These are phyloP conservation scores for Sextonia rubra DNA, from an alignment of 164 flowering plant genomes.

Conservation along the genomic window DNA sequence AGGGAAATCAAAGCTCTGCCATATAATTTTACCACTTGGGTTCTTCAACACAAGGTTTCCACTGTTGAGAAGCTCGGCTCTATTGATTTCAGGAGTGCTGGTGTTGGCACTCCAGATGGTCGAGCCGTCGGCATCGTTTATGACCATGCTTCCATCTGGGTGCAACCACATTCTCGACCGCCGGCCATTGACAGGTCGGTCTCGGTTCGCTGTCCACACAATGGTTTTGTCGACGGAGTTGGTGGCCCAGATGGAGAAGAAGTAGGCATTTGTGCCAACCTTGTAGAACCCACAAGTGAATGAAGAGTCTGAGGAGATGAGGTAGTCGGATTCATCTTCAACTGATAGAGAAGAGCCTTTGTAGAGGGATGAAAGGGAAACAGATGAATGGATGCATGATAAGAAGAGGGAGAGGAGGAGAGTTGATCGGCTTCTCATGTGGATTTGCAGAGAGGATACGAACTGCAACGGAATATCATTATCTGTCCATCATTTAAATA, in stretches of 20 bases:
- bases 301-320: too few species aligned
- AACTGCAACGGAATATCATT: too few species aligned
- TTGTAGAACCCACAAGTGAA: too few species aligned
- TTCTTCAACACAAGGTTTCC: conserved; percentile 15
- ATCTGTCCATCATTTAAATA: too few species aligned
- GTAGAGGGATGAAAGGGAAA: too few species aligned
- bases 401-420: background rate
- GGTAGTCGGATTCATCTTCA: too few species aligned
- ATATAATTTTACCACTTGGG: conserved; percentile 5
- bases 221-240: conserved; percentile 2
- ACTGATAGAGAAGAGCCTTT: too few species aligned
- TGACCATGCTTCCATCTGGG: conserved; percentile 10
- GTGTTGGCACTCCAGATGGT: conserved; percentile 18
- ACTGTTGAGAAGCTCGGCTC: conserved; percentile 7
- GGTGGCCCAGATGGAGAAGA: conserved; percentile 14
- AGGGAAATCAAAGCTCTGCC: conserved; percentile 16
- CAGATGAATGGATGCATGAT: too few species aligned
- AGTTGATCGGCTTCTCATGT: too few species aligned
- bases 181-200: conserved; percentile 22
- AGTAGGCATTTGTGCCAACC: too few species aligned
- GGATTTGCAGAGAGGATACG: too few species aligned
- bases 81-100: conserved; percentile 1
- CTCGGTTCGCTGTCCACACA: conserved; percentile 26
- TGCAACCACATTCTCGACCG: background rate
- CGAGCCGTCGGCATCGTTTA: conserved; percentile 10